Base-by-base conservation (phyloP, 768 basidiomycete genomes). In the Gyrodon lividus region DNA sequence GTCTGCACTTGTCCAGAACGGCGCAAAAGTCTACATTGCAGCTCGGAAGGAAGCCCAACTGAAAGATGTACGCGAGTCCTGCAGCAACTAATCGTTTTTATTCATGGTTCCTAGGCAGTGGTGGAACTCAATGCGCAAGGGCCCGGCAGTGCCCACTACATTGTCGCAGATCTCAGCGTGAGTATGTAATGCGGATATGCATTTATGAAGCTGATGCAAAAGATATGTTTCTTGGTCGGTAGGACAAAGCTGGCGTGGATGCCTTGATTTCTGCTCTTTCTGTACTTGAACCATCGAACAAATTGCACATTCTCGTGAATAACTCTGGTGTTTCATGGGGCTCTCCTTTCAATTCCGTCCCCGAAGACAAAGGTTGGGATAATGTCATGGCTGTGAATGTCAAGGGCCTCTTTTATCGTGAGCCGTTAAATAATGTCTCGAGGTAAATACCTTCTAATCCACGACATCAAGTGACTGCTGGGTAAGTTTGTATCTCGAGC, bases 11-110 rank as follows among this genome's bases (percentile, higher is more conserved):
- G 88, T 86, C 1, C 81, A 86, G 70, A 93, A 94, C 60, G 92
- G 92, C 12, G 89, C 86, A 30, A 86, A 83, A 59, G 92, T 96
- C 37, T 93, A 94, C 71, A 92, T 95, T 58, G 91, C 92, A 13
- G 85, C 89, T 10, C 77, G 92, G 49, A 93, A 92, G 65, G 88
- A 90, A 71, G 65, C 74, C 17, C 86, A 87, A 59, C 76, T 95
- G 51, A 82, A 87, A 70, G 80, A 87, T 77, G 89, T 86, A 50
- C 46, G 77, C 44, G 22, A 10, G 17, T 2, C 35, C 8, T 22
- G 16, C 28, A 12, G 2, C 5, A 19, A 9, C 12, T 24, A 12
- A 46, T 28, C 13, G 6, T 20, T 3, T 6, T 12, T 35, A 5
- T 48, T 16, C 6, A 38, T 37, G 38, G 8, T 20, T 23, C 50